phyloP scores from a whole-genome alignment of 495 filamentous ascomycete species.

The Penicillium manginii region DNA sequence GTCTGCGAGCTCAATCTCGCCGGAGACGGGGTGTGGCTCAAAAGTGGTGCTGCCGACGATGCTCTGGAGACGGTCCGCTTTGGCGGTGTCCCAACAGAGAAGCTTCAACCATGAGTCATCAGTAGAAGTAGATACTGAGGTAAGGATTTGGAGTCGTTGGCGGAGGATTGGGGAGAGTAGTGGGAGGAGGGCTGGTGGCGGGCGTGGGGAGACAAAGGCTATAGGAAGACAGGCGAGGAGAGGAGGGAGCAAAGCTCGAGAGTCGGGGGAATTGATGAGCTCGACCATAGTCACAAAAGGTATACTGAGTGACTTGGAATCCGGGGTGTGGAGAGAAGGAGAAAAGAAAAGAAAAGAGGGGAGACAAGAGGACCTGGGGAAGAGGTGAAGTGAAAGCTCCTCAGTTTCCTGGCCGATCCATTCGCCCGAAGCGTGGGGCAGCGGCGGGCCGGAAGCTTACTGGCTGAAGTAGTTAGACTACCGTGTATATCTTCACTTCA shows the following conservation, averaged over 20 bases:
- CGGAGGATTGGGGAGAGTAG: constrained; percentile 89
- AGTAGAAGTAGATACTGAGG: constrained; percentile 53
- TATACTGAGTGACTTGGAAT: background rate
- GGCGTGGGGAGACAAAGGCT: constrained; percentile 75
- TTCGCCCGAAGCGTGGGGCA: constrained; percentile 31
- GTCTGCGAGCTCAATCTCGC: constrained; percentile 81
- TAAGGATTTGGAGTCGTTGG: constrained; percentile 81
- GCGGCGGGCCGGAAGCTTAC: constrained; percentile 3
- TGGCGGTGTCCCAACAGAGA: constrained; percentile 79
- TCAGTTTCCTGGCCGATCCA: background rate
- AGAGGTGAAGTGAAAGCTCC: constrained; percentile 7
- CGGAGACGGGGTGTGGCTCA: constrained; percentile 89
- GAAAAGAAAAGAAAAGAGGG: constrained; percentile 4
- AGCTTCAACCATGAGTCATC: constrained; percentile 83
- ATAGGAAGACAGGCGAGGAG: constrained; percentile 86
- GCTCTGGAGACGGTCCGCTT: constrained; percentile 66
- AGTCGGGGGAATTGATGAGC: constrained; percentile 65
- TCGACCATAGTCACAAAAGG: constrained; percentile 45
- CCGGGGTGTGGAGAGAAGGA: background rate
- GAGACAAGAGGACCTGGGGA: constrained; percentile 1
- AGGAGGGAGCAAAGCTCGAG: constrained; percentile 68
- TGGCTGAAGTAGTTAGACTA: background rate
- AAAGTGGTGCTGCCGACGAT: constrained; percentile 69
- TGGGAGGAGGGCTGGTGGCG: constrained; percentile 76
- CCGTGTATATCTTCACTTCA: no score